Conservation (phyloP, 768 basidiomycete genomes). For the Daedaleopsis nitida region DNA sequence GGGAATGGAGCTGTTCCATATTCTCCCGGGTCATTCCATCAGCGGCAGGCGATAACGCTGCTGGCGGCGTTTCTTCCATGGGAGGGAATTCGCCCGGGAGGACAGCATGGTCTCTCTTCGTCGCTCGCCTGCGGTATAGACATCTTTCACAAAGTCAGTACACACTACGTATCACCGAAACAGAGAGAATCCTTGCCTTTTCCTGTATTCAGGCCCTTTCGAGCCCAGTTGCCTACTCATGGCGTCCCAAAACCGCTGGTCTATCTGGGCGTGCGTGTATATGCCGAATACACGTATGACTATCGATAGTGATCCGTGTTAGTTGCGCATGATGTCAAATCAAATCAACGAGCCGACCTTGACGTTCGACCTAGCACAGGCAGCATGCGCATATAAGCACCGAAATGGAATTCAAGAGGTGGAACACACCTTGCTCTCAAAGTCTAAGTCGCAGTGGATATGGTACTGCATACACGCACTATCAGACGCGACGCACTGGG, state of each 20-base stretch:
- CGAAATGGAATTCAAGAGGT: neutral
- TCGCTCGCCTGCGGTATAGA: slow-evolving; percentile 30
- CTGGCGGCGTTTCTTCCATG: slow-evolving; percentile 37
- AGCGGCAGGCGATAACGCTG: neutral
- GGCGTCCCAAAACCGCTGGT: slow-evolving; percentile 47
- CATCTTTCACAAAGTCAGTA: neutral
- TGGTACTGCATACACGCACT: slow-evolving; percentile 23
- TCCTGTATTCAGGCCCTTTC: slow-evolving; percentile 54
- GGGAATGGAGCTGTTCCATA: slow-evolving; percentile 50
- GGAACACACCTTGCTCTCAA: slow-evolving; percentile 19
- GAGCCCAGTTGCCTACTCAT: slow-evolving; percentile 43
- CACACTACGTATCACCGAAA: neutral
- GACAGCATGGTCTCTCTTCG: slow-evolving; percentile 44
- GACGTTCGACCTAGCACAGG: slow-evolving; percentile 37
- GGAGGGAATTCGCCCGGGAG: slow-evolving; percentile 55
- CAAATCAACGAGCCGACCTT: slow-evolving; percentile 35
- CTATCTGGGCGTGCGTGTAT: slow-evolving; percentile 49
- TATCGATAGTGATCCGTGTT: slow-evolving; percentile 15
- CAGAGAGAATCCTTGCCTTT: slow-evolving; percentile 39
- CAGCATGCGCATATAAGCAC: neutral
- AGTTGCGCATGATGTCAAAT: neutral
- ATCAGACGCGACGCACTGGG: neutral
- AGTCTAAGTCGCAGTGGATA: slow-evolving; percentile 29
- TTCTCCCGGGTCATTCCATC: neutral
- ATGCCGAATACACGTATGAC: slow-evolving; percentile 54